Conservation (phyloP, 495 filamentous ascomycete genomes). For the Opeltia flavorubescens region DNA sequence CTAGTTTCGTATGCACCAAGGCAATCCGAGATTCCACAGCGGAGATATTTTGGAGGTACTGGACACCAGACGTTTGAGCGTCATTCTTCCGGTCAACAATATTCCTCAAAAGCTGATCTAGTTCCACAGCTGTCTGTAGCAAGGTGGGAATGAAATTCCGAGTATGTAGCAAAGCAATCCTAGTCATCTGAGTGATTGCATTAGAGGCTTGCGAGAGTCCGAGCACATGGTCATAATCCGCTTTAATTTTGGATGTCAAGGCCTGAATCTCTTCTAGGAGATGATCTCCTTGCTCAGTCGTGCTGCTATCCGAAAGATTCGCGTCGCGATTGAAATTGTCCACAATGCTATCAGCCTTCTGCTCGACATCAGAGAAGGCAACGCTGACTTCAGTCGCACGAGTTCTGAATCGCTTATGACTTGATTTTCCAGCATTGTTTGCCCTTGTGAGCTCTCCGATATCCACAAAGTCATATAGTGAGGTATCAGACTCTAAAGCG, state of each 20-base stretch:
- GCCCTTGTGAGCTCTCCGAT: conserved; percentile 49
- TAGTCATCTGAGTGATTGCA: conserved; percentile 65
- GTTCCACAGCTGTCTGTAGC: conserved; percentile 51
- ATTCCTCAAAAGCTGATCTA: conserved; percentile 56
- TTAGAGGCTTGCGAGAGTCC: conserved; percentile 52
- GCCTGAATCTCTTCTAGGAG: conserved; percentile 77
- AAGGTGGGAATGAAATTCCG: conserved; percentile 77
- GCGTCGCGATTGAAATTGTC: conserved; percentile 26
- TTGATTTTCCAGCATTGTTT: conserved; percentile 31
- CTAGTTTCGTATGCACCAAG: conserved; percentile 54
- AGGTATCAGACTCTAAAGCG: conserved; percentile 19
- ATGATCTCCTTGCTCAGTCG: conserved; percentile 28
- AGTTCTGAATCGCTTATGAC: conserved; percentile 37
- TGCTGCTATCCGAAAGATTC: conserved; percentile 17
- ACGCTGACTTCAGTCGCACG: conserved; percentile 37
- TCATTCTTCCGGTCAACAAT: conserved; percentile 49
- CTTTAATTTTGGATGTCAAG: conserved; percentile 68
- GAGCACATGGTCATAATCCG: conserved; percentile 71
- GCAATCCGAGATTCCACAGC: conserved; percentile 58
- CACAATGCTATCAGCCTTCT: conserved; percentile 26
- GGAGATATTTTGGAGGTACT: conserved; percentile 69
- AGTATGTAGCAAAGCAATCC: conserved; percentile 75
- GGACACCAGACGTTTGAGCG: conserved; percentile 41
- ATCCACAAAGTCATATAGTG: conserved; percentile 62
- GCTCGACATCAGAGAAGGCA: conserved; percentile 35